Percentiles rank a stretch among this genome's conserved stretches.
Conservation (phyloP, 805 yeast genomes). For the Isabelozyma heimii region DNA sequence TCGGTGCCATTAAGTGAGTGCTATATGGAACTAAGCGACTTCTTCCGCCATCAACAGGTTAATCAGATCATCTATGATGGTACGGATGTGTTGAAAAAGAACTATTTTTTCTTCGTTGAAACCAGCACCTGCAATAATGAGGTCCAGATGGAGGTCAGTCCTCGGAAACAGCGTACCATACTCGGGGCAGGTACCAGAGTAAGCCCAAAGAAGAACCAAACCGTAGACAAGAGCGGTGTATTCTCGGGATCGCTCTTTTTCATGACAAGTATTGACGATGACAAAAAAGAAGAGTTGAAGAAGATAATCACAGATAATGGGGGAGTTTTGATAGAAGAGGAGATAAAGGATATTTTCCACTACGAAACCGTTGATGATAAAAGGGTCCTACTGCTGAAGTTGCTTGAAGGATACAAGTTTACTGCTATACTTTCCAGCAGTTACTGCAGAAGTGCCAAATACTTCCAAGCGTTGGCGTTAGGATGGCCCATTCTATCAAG, state of each 20-base stretch:
- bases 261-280: slow-evolving; percentile 34
- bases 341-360: slow-evolving; percentile 22
- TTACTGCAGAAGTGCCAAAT: slow-evolving; percentile 67
- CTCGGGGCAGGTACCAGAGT: background rate
- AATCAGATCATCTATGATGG: slow-evolving; percentile 19
- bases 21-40: slow-evolving; percentile 38
- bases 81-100: slow-evolving; percentile 16
- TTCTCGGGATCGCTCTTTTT: slow-evolving; percentile 28
- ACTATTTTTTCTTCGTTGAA: background rate
- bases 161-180: background rate
- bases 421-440: slow-evolving; percentile 64
- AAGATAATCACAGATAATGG: slow-evolving; percentile 41
- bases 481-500: slow-evolving; percentile 84
- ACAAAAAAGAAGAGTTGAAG: slow-evolving; percentile 30
- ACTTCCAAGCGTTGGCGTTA: slow-evolving; percentile 69
- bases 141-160: background rate
- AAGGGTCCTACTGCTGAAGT: background rate
- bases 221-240: background rate
- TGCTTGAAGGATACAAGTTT: slow-evolving; percentile 37
- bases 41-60: slow-evolving; percentile 36
- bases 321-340: slow-evolving; percentile 34
- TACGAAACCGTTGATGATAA: slow-evolving; percentile 6
- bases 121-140: background rate
- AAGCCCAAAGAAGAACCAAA: background rate
- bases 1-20: slow-evolving; percentile 27